Conservation (phyloP, 2,329 filamentous ascomycete species). For the Verticillium zaregamsianum region DNA sequence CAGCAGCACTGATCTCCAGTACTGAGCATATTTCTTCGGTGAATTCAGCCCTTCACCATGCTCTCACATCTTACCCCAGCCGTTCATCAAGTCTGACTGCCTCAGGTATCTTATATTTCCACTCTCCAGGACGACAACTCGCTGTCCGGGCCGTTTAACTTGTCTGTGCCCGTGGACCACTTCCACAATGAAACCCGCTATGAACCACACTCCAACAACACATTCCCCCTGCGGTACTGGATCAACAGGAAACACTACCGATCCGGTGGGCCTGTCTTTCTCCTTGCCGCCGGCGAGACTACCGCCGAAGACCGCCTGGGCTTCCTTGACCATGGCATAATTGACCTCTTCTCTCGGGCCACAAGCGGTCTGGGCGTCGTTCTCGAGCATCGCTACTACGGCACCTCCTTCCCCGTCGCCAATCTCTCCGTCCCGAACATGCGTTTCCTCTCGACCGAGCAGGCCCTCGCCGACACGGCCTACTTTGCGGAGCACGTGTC, state of each 20-base stretch:
- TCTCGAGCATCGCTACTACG: conserved; percentile 86
- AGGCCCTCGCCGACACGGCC: conserved; percentile 74
- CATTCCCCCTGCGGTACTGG: conserved; percentile 75
- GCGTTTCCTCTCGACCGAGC: conserved; percentile 79
- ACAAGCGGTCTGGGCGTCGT: conserved; percentile 74
- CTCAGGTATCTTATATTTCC: background rate
- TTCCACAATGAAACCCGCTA: conserved; percentile 78
- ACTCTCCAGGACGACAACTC: background rate
- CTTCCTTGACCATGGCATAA: conserved; percentile 74
- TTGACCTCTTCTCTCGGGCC: conserved; percentile 64
- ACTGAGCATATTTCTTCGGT: background rate
- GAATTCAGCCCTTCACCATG: background rate
- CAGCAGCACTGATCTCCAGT: background rate
- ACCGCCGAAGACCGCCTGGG: conserved; percentile 60
- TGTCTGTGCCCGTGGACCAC: conserved; percentile 65
- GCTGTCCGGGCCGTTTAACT: conserved; percentile 20
- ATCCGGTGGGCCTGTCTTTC: conserved; percentile 74
- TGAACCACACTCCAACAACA: conserved; percentile 67
- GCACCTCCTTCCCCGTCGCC: conserved; percentile 64
- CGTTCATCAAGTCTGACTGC: background rate
- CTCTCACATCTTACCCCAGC: background rate
- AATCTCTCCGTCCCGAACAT: conserved; percentile 66
- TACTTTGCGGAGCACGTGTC: conserved; percentile 73
- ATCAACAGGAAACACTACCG: conserved; percentile 75
- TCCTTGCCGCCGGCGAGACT: conserved; percentile 71